These are phyloP conservation scores for Colletotrichum eremochloae DNA, from an alignment of 2,329 filamentous ascomycete genomes.

Conservation along the genomic window DNA sequence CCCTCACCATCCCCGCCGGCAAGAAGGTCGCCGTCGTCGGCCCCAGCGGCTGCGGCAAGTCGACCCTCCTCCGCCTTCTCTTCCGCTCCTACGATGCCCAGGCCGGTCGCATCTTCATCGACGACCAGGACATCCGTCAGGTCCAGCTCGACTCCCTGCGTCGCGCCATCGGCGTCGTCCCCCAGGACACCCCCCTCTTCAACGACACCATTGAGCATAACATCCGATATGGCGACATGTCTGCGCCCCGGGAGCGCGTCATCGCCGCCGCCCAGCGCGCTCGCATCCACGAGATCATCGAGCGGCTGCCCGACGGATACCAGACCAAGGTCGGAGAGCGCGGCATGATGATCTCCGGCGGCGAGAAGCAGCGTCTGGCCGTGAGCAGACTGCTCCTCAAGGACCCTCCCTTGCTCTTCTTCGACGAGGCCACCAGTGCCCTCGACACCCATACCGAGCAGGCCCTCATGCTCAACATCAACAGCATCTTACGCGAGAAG, in stretches of 20 bases:
- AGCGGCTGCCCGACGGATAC: constrained; percentile 88
- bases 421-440: constrained; percentile 94
- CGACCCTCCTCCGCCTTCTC: constrained; percentile 88
- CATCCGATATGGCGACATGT: constrained; percentile 90
- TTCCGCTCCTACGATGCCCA: constrained; percentile 97
- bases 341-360: constrained; percentile 96
- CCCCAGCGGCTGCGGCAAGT: constrained; percentile 95
- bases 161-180: constrained; percentile 91
- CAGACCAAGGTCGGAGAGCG: constrained; percentile 92
- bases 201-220: constrained; percentile 98
- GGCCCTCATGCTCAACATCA: constrained; percentile 90
- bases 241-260: constrained; percentile 80
- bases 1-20: constrained; percentile 90
- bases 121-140: constrained; percentile 90
- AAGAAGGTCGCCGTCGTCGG: constrained; percentile 97
- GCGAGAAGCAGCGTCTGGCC: constrained; percentile 92
- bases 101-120: constrained; percentile 86
- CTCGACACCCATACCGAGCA: constrained; percentile 95
- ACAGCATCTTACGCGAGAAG: constrained; percentile 91
- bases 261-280: constrained; percentile 84
- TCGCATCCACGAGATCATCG: constrained; percentile 85
- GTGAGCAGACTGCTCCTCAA: constrained; percentile 88
- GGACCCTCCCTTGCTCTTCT: constrained; percentile 91
- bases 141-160: constrained; percentile 87
- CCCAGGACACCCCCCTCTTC: constrained; percentile 96